Evolutionary conservation across 352 stramenopile genomes (phyloP), one percentile per base, ranked within the genome.

Genomic region (Globisporangium mamillatum): DNA sequence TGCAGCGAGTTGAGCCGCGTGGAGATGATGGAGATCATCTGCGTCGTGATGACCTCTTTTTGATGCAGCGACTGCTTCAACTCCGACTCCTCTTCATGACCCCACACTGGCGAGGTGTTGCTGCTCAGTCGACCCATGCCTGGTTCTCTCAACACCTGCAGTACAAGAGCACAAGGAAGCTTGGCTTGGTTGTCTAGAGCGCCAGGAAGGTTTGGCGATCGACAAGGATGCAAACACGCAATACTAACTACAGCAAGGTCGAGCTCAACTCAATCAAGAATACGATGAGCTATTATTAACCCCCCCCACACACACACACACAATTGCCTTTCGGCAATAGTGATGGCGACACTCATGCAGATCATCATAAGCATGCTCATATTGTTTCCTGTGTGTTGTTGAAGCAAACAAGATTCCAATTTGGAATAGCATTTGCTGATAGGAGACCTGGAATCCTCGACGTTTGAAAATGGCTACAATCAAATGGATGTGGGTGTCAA

Each of bases 1-100:
- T 90, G 85, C 41, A 93, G 73, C 48, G 81, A 84, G 34, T 85
- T 77, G 24, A 93, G 73, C 6, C 85, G 75, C 24, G 80, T 75
- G 18, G 84, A 90, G 57, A 93, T 87, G 71, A 93, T 90, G 34
- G 77, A 82, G 60, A 93, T 93, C 83, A 93, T 93, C 67, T 93
- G 85, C 27, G 80, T 76, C 20, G 85, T 92, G 63, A 93, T 82
- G 2, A 79, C 81, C 50, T 90, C 85, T 65, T 93, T 93, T 68
- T 93, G 83, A 32, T 85, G 75, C 57, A 89, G 70, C 58, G 85
- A 86, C 66, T 89, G 79, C 66, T 90, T 85, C 32, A 80, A 44
- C 55, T 78, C 73, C 14, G 65, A 60, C 10, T 82, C 71, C 7
- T 79, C 74, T 3, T 80, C 75, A 18, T 63, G 76, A 67, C 38